Conservation (phyloP, 2,329 filamentous ascomycete genomes). For the Aschersonia sp. region DNA sequence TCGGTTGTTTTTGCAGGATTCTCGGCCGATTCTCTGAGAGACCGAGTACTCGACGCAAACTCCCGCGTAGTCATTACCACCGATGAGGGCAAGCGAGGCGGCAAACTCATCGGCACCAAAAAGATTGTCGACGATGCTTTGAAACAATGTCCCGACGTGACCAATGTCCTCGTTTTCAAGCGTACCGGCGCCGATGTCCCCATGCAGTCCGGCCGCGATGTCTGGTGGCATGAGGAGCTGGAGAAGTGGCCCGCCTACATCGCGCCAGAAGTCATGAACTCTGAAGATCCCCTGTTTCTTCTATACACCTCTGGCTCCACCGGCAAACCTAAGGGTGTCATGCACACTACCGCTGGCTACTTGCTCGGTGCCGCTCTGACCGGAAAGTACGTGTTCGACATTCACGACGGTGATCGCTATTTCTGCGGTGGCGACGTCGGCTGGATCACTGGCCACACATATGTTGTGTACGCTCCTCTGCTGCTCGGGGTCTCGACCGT, state of each 20-base stretch:
- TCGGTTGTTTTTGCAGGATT: constrained; percentile 97
- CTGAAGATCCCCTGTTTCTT: constrained; percentile 92
- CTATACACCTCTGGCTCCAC: constrained; percentile 97
- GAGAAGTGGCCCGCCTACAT: constrained; percentile 94
- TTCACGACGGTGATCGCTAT: constrained; percentile 84
- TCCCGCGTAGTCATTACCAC: constrained; percentile 93
- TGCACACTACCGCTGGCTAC: constrained; percentile 95
- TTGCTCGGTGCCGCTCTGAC: constrained; percentile 86
- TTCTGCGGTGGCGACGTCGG: constrained; percentile 98
- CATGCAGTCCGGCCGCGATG: constrained; percentile 76
- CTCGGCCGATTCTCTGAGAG: constrained; percentile 87
- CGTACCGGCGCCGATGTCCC: constrained; percentile 87
- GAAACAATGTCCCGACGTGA: constrained; percentile 85
- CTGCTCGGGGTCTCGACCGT: constrained; percentile 87
- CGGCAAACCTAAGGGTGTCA: constrained; percentile 95
- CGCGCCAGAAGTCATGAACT: constrained; percentile 74
- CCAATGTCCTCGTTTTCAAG: constrained; percentile 80
- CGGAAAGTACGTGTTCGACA: constrained; percentile 97
- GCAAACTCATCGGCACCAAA: constrained; percentile 95
- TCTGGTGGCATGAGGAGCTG: constrained; percentile 98
- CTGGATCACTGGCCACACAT: constrained; percentile 98
- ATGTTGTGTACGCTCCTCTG: constrained; percentile 91
- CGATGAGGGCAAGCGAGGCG: constrained; percentile 94
- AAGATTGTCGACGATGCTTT: constrained; percentile 97
- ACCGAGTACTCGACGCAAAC: constrained; percentile 81